Conservation (phyloP, 75 land plant genomes). For the Pseudotsuga menziesii region DNA sequence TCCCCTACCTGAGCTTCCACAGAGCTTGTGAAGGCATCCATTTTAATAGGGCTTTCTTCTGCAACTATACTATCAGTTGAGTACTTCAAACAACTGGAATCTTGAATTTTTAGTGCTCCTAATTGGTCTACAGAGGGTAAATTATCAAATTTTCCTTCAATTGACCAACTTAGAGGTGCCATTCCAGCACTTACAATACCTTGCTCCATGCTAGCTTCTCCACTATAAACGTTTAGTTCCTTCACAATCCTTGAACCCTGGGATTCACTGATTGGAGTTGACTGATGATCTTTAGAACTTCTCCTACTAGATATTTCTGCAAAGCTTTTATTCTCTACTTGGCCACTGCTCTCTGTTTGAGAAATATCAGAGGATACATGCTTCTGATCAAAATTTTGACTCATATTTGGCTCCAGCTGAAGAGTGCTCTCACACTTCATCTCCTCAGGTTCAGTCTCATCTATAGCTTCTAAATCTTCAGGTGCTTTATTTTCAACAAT, state of each 20-base stretch:
- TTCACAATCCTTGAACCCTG: not conserved
- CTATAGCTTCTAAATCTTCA: not conserved
- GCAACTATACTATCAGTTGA: too few species aligned
- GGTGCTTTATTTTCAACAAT: not conserved
- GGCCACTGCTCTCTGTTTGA: not conserved
- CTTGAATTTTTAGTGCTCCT: not conserved
- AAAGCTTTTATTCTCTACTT: not conserved
- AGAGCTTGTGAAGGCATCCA: not conserved
- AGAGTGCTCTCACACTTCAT: not conserved
- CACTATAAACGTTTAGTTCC: not conserved
- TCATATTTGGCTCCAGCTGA: not conserved
- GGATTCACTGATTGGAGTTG: not conserved
- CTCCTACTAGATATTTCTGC: not conserved
- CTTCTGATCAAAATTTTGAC: not conserved
- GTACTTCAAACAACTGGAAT: too few species aligned
- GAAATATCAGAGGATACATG: not conserved
- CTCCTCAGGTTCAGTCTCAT: not conserved
- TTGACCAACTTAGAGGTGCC: too few species aligned
- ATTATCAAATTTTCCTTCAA: too few species aligned
- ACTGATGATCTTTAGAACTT: not conserved
- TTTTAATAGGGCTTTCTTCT: not conserved
- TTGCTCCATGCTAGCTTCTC: not conserved
- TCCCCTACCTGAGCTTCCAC: not conserved
- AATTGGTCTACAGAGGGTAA: not conserved
- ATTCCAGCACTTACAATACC: not conserved